phyloP scores from a whole-genome alignment of 768 basidiomycete species.

The Trametes sanguinea region DNA sequence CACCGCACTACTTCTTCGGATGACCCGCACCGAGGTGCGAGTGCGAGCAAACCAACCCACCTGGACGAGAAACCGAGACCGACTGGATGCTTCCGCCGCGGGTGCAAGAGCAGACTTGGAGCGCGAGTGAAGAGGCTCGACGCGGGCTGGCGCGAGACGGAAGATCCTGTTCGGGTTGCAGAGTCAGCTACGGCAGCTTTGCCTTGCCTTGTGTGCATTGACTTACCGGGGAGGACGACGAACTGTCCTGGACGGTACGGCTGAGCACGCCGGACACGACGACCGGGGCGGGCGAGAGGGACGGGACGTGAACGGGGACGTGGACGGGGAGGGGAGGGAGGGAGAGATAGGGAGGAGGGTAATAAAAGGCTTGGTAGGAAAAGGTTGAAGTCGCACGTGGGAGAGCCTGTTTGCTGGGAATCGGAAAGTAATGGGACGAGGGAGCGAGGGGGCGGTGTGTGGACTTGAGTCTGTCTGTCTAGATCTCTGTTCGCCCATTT shows the following conservation, averaged over 20 bases:
- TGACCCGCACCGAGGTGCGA: not conserved
- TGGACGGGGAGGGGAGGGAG: slow-evolving; percentile 5
- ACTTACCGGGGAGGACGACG: slow-evolving; percentile 14
- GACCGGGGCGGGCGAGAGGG: not conserved
- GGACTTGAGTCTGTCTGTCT: too few species aligned
- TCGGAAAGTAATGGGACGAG: not conserved
- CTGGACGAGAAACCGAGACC: slow-evolving; percentile 2
- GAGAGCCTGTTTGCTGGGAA: slow-evolving; percentile 3
- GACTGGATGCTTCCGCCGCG: slow-evolving; percentile 12
- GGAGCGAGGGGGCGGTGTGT: slow-evolving; percentile 4
- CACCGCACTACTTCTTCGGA: not conserved
- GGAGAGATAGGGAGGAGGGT: slow-evolving; percentile 8
- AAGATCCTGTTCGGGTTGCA: slow-evolving; percentile 14
- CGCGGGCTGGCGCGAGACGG: slow-evolving; percentile 8
- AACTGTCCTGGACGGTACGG: slow-evolving; percentile 14
- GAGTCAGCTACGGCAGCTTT: slow-evolving; percentile 1
- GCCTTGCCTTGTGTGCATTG: not conserved
- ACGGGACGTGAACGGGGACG: not conserved
- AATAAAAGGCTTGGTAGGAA: slow-evolving; percentile 8
- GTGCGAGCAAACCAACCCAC: not conserved
- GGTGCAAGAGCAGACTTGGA: not conserved
- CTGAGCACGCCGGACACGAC: slow-evolving; percentile 15
- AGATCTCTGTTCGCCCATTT: not conserved
- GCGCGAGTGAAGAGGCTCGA: not conserved
- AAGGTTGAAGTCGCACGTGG: slow-evolving; percentile 22